A percentile compares a stretch with the other conserved stretches of the same genome.
phyloP scores from a whole-genome alignment of 495 filamentous ascomycete species.

The Xylaria castorea region DNA sequence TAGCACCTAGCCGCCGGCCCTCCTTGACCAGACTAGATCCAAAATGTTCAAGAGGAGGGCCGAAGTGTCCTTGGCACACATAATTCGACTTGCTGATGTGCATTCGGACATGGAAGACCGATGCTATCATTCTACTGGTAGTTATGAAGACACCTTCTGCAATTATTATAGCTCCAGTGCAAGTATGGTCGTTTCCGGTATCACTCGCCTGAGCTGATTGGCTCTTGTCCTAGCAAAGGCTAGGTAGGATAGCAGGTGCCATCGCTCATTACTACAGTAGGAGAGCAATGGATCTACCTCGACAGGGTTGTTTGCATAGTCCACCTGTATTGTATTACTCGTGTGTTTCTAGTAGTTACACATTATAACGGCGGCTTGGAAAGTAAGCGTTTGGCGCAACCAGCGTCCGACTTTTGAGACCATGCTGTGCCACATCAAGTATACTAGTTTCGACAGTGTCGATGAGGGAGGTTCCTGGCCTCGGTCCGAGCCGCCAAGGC shows the following conservation, averaged over 20 bases:
- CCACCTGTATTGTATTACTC: not conserved
- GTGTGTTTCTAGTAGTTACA: conserved; percentile 15
- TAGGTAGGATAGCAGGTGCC: conserved; percentile 23
- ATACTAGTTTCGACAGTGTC: not conserved
- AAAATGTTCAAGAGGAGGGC: not conserved
- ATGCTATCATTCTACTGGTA: not conserved
- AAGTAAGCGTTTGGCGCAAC: conserved; percentile 9
- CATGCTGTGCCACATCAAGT: conserved; percentile 14
- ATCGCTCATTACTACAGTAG: conserved; percentile 22
- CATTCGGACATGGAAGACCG: not conserved
- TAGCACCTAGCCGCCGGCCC: not conserved
- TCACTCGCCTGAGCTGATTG: conserved; percentile 9
- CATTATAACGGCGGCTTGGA: conserved; percentile 12
- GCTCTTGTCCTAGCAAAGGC: conserved; percentile 9
- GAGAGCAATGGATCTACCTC: conserved; percentile 16
- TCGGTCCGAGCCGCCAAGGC: conserved; percentile 14
- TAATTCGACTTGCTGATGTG: conserved; percentile 8
- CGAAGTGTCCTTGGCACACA: conserved; percentile 8
- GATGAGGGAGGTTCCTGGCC: not conserved
- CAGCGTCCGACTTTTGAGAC: conserved; percentile 6
- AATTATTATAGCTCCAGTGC: conserved; percentile 20
- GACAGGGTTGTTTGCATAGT: conserved; percentile 21
- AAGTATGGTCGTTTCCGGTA: conserved; percentile 13
- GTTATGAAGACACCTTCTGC: conserved; percentile 16
- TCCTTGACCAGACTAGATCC: not conserved